Evolutionary conservation across 305 asterid genomes (phyloP), one percentile per base, ranked within the genome.

Genomic region (Striga hermonthica): DNA sequence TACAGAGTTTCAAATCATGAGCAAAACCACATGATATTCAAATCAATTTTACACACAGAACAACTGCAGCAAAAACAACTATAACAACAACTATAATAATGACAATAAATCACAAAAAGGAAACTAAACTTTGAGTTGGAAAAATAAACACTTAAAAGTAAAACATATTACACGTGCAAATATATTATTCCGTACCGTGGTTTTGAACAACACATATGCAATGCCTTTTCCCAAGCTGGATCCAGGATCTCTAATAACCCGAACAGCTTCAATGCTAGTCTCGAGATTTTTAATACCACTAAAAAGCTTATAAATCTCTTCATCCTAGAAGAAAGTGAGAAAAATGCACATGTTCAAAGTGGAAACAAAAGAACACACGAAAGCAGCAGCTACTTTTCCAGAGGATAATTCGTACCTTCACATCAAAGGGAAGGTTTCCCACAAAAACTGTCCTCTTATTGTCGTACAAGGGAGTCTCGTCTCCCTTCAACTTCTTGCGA

Each of bases 361-460:
- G 41, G 73, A 48, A 22, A 31, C 15, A 64, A 58, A 60, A 49
- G 62, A 71, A 66, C 66, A 52, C 14, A 50, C 55, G 43, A 48
- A 62, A 49, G 35, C 4, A 50, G 43, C 16, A 57, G 22, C n/a
- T 12, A 47, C 13, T 7, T 63, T 38, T 54, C 58, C 36, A 60
- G 44, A 69, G 15, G 5, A 40, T 16, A 69, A 14, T 57, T 62
- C 79, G 56, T 45, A 82, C 98, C 86, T 86, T 92, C 52, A 87
- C 98, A 74, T 89, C 97, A 79, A 92, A 92, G 22, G 98, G 98
- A 54, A 92, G 95, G 78, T 92, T 92, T 31, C 97, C 97, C 48
- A 92, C 82, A 74, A 92, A 92, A 73, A 89, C 75, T 4, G 97
- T 87, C 83, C 89, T 87, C 78, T 85, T 86, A 57, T 79, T 86